Percentiles rank a stretch among this genome's conserved stretches.
phyloP scores from a whole-genome alignment of 2,329 filamentous ascomycete species.

The Aspergillus intermedius region DNA sequence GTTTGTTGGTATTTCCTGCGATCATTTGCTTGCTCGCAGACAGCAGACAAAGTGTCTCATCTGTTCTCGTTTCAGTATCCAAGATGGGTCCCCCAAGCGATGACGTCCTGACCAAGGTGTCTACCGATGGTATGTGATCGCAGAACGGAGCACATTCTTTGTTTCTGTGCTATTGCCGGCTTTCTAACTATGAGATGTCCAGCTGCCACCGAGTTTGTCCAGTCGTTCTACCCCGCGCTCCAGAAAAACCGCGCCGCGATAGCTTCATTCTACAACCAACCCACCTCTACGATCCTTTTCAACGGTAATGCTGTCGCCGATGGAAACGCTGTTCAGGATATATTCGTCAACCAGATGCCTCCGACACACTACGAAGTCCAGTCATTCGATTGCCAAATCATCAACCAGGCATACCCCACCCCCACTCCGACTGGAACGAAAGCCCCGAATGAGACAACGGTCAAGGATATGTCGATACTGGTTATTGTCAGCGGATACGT shows the following conservation, averaged over 20 bases:
- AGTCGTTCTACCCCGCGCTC: slow-evolving; percentile 69
- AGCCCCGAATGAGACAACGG: slow-evolving; percentile 35
- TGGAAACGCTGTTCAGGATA: slow-evolving; percentile 58
- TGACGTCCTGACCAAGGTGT: slow-evolving; percentile 35
- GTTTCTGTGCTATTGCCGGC: neutral
- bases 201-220: slow-evolving; percentile 67
- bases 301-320: slow-evolving; percentile 65
- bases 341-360: slow-evolving; percentile 62
- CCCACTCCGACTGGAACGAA: slow-evolving; percentile 37
- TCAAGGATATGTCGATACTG: slow-evolving; percentile 61
- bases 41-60: neutral
- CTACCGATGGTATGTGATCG: slow-evolving; percentile 32
- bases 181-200: slow-evolving; percentile 1
- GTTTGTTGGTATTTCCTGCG: neutral
- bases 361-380: slow-evolving; percentile 64
- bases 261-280: slow-evolving; percentile 61
- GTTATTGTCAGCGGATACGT: slow-evolving; percentile 70
- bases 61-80: neutral
- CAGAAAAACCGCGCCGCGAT: slow-evolving; percentile 55
- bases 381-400: slow-evolving; percentile 68
- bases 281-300: slow-evolving; percentile 63
- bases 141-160: neutral
- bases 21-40: neutral
- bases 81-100: slow-evolving; percentile 27
- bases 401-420: slow-evolving; percentile 64